Base-by-base conservation (phyloP, 805 yeast genomes). In the Martiniozyma abietophila region DNA sequence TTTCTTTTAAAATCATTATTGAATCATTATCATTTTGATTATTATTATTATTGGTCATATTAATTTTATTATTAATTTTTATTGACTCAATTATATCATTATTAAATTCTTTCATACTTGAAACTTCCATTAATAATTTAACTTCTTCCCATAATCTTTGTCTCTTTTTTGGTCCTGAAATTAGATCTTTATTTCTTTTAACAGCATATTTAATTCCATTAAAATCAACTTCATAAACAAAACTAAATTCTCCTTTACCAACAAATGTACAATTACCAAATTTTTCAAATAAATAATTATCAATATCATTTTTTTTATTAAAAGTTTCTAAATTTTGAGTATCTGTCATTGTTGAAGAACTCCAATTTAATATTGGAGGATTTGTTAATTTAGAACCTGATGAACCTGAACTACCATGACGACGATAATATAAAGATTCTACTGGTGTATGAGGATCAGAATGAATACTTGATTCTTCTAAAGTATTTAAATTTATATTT, bases 231-330 rank as follows among this genome's bases (percentile, higher is more conserved):
- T 81, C 81, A 56, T 76, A 92, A 12, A 94, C 98, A 16, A 74
- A 65, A 3, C 96, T 85, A 50, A 92, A 92, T 55, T 85, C 95
- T 17, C 98, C 97, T 23, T 71, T 64, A 3, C 95, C 95, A 16
- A 89, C 61, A 29, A 77, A 59, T 28, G 68, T 66, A 28, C 89
- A 88, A 42, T 79, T 76, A 16, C 78, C 79, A 54, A 72, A 72
- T 45, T 65, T 65, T 9, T 69, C 63, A 25, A 61, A 50, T 18
- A 72, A 49, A 50, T 71, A 74, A 22, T 59, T 59, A 47, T 65
- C 71, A 12, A 53, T 43, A 11, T 40, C 37, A 8, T 44, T 41
- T 14, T 41, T 42, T 23, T 45, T 35, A 40, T 12, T 30, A 18
- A 15, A 21, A 17, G 36, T 16, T 7, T 42, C 8, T 10, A 27